Base-by-base conservation (phyloP, 345 rosid genomes). In the Xanthoceras sorbifolium region DNA sequence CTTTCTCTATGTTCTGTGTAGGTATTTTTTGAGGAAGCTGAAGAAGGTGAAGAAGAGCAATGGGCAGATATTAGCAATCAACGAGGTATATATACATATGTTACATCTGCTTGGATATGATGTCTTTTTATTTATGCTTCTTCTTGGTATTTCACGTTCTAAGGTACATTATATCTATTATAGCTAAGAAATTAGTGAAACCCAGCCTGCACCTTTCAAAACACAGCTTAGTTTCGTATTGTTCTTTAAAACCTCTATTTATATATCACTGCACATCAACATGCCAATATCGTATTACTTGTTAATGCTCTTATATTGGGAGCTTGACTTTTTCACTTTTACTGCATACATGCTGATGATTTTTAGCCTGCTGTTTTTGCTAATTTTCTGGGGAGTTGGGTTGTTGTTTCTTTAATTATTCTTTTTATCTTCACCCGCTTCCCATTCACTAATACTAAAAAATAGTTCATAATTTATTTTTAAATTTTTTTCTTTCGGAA, bases 1-100 rank as follows among this genome's bases (percentile, higher is more conserved):
- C 18, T 9, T 10, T 42, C 36, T 64, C 2, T n/a, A 0, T 46
- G 31, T 63, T 1, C 14, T 46, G 20, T 11, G 9, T 12, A 61
- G 69, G 79, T 77, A 77, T 38, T 67, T 76, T 59, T 28, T 76
- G 57, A 76, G 79, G 73, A 76, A 67, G 79, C n/a, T 76, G 59
- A 69, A 69, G 62, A 77, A 60, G 36, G 70, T 77, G 2, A 69
- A 77, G 50, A 77, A 77, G 68, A 77, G 74, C 17, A 68, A 69
- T 60, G 74, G 79, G 23, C 68, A 77, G 1, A 48, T 77, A 28
- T 62, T 77, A 4, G 79, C 74, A 28, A 77, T 69, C 61, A 69
- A 68, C 32, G 79, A 59, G 79, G 68, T 55, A 66, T 42, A 25
- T 20, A 5, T 64, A 23, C 34, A 17, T 18, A 40, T 40, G 46